phyloP scores from a whole-genome alignment of 1,139 yeast species.

The Pichia sp. region DNA sequence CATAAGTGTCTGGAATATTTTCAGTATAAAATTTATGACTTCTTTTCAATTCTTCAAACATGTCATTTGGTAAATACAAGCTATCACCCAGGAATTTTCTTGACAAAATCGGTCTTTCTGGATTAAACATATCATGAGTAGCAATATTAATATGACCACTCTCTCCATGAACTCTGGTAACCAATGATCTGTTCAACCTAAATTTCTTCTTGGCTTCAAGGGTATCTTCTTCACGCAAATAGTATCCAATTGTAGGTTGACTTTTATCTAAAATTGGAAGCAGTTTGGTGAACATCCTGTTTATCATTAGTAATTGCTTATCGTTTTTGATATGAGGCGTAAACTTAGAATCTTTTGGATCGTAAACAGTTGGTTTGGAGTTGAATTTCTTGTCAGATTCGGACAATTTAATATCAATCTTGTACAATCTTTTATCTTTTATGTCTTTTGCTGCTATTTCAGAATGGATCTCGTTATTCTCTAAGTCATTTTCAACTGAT shows the following conservation, averaged over 20 bases:
- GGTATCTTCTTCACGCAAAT: conserved; percentile 2
- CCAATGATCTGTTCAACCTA: background rate
- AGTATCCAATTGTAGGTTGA: conserved; percentile 7
- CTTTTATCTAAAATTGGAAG: conserved; percentile 5
- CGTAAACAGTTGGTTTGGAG: too few relatives aligned
- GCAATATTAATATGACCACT: conserved; percentile 23
- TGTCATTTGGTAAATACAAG: conserved; percentile 41
- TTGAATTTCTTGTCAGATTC: too few relatives aligned
- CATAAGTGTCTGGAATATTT: conserved; percentile 38
- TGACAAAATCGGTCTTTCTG: conserved; percentile 25
- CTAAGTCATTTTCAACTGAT: too few relatives aligned
- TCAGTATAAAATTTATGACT: conserved; percentile 49
- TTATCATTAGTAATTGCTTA: background rate
- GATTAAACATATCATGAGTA: conserved; percentile 20
- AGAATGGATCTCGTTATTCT: too few relatives aligned
- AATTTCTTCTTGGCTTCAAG: background rate
- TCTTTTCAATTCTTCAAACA: conserved; percentile 37
- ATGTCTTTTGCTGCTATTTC: too few relatives aligned
- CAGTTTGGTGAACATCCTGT: background rate
- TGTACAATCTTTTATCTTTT: too few relatives aligned
- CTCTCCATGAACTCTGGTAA: conserved; percentile 19
- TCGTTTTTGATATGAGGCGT: background rate
- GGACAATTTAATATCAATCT: too few relatives aligned
- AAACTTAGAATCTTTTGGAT: too few relatives aligned
- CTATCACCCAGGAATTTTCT: conserved; percentile 46